These are phyloP conservation scores for Aciculoconidium aculeatum DNA, from an alignment of 805 yeast genomes.

Conservation along the genomic window DNA sequence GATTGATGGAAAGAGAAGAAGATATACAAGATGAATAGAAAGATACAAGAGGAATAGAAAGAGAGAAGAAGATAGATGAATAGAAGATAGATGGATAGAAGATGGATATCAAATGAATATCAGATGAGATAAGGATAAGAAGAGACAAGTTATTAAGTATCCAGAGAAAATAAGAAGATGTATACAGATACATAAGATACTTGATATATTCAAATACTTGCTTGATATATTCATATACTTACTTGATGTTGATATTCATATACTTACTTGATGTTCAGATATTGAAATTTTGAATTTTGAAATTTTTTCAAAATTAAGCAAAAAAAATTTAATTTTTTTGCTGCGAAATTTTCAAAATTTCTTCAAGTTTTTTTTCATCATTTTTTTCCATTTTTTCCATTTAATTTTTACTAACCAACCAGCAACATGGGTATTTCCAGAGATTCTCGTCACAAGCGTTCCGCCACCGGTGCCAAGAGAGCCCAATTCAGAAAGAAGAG, in stretches of 20 bases:
- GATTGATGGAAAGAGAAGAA: slow-evolving; percentile 1
- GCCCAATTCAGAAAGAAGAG: slow-evolving; percentile 99
- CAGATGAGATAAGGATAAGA: no score
- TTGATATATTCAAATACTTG: background rate
- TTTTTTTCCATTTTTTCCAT: no score
- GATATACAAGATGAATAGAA: slow-evolving; percentile 3
- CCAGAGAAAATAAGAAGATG: slow-evolving; percentile 1
- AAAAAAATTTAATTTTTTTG: no score
- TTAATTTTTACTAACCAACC: slow-evolving; percentile 14
- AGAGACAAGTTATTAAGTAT: no score
- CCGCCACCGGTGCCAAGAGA: slow-evolving; percentile 99
- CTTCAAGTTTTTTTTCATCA: no score
- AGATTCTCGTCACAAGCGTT: slow-evolving; percentile 99
- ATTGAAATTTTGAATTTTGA: no score
- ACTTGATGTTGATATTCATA: no score
- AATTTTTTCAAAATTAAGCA: no score
- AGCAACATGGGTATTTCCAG: slow-evolving; percentile 98
- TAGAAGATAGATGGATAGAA: background rate
- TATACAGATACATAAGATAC: no score
- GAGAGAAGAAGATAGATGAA: background rate
- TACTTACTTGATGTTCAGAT: no score
- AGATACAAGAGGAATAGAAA: background rate
- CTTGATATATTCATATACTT: no score
- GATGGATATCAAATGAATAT: background rate
- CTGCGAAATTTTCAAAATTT: no score